A percentile compares a stretch with the other conserved stretches of the same genome.
Evolutionary conservation across 805 yeast genomes (phyloP).

Genomic region (Lipomyces lipofer): DNA sequence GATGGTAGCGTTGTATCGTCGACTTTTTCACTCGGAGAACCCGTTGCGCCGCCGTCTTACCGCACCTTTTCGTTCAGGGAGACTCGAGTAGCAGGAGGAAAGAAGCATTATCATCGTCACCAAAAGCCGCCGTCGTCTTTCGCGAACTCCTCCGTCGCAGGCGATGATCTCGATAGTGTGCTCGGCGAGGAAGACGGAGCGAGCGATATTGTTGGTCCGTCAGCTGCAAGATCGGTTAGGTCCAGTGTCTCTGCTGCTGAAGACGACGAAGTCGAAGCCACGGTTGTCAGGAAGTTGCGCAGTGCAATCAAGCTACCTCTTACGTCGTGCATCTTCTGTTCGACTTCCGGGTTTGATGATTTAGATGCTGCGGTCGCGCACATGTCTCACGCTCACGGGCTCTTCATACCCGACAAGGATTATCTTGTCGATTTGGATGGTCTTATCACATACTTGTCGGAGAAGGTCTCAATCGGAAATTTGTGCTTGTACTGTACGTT

Average conservation of each 20-base stretch:
- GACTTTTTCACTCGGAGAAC: conserved; percentile 13
- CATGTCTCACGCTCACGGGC: conserved; percentile 78
- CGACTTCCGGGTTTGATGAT: conserved; percentile 52
- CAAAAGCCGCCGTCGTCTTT: conserved; percentile 1
- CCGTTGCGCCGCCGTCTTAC: not conserved
- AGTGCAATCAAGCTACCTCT: conserved; percentile 36
- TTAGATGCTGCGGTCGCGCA: conserved; percentile 66
- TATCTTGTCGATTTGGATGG: conserved; percentile 72
- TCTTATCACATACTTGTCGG: conserved; percentile 70
- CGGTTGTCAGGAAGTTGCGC: conserved; percentile 24
- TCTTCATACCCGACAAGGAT: conserved; percentile 80
- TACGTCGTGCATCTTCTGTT: conserved; percentile 43
- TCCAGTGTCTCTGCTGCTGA: conserved; percentile 11
- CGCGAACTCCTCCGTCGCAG: not conserved
- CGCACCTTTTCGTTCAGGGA: conserved; percentile 13
- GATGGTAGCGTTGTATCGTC: conserved; percentile 4
- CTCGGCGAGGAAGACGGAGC: not conserved
- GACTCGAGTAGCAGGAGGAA: conserved; percentile 19
- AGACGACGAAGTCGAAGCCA: conserved; percentile 26
- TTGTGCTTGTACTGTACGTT: conserved; percentile 80
- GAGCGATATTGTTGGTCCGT: not conserved
- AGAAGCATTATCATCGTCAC: conserved; percentile 9
- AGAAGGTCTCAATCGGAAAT: conserved; percentile 78
- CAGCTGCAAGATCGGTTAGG: not conserved
- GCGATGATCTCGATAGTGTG: conserved; percentile 1